Conservation (phyloP, 2,329 filamentous ascomycete species). For the Aspergillus sergii region DNA sequence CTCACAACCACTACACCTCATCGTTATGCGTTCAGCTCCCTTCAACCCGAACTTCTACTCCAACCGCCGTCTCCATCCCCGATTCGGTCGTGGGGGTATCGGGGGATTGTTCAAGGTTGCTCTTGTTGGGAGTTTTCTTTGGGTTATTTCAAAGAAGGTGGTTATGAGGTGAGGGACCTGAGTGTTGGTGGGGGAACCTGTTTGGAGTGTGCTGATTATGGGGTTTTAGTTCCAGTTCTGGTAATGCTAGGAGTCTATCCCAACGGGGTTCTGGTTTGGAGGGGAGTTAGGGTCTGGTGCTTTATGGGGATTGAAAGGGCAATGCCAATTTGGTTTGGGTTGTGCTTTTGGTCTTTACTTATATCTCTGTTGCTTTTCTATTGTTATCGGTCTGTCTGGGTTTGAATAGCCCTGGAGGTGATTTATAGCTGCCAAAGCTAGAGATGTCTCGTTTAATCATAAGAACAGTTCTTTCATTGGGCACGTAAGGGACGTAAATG, state of each 20-base stretch:
- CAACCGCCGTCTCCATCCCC: not conserved
- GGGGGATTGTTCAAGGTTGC: not conserved
- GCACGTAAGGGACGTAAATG: not conserved
- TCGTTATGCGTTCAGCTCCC: not conserved
- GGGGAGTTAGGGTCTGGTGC: not conserved
- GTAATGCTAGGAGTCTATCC: too few species aligned
- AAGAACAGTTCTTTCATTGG: too few species aligned
- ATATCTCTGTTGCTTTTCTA: too few species aligned
- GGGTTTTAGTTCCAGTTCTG: not conserved
- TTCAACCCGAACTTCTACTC: not conserved
- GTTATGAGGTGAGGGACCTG: too few species aligned
- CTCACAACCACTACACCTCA: not conserved
- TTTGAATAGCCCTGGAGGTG: too few species aligned
- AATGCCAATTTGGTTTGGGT: too few species aligned
- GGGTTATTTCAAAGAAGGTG: not conserved
- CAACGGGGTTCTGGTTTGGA: not conserved
- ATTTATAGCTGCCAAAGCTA: too few species aligned
- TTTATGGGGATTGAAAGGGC: too few species aligned
- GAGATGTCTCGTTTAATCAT: too few species aligned
- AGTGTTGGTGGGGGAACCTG: too few species aligned
- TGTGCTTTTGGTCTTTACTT: too few species aligned
- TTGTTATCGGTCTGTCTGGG: too few species aligned
- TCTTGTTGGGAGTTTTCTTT: not conserved
- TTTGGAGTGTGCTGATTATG: not conserved
- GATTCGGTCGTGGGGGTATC: not conserved